A percentile compares a stretch with the other conserved stretches of the same genome.
Evolutionary conservation across 148 eudicot genomes (phyloP).

Genomic region (Arbutus unedo): DNA sequence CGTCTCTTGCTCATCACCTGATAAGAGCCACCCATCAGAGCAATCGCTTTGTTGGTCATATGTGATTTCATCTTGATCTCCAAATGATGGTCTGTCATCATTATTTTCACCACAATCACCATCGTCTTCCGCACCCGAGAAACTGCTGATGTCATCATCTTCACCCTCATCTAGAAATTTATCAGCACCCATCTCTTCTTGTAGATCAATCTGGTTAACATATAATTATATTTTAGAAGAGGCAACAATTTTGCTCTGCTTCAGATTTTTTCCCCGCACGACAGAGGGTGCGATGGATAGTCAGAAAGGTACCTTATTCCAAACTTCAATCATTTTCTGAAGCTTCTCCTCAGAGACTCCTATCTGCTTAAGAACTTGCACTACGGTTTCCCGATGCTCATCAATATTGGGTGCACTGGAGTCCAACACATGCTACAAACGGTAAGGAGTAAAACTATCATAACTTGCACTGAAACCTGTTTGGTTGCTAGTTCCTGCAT

Average conservation of each 20-base stretch:
- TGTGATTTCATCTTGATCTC: constrained; percentile 24
- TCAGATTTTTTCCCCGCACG: neutral
- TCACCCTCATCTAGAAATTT: constrained; percentile 17
- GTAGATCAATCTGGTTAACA: constrained; percentile 64
- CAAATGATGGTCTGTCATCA: constrained; percentile 20
- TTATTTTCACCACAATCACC: constrained; percentile 28
- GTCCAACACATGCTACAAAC: constrained; percentile 83
- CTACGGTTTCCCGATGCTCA: constrained; percentile 73
- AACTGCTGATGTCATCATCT: constrained; percentile 14
- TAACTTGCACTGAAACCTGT: neutral
- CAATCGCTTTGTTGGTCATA: constrained; percentile 27
- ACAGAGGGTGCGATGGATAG: constrained; percentile 1
- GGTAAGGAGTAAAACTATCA: constrained; percentile 10
- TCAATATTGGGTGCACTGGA: constrained; percentile 74
- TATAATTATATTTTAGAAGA: neutral
- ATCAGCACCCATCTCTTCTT: constrained; percentile 32
- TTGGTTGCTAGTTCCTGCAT: neutral
- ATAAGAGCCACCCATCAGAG: constrained; percentile 45
- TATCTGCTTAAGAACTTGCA: constrained; percentile 83
- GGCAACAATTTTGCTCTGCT: neutral
- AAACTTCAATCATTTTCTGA: constrained; percentile 87
- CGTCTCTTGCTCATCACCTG: constrained; percentile 29
- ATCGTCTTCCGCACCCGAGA: constrained; percentile 18
- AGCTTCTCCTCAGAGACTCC: constrained; percentile 84
- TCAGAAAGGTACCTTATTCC: constrained; percentile 71